Evolutionary conservation across 148 eudicot species (phyloP), one percentile per base, ranked within the genome.

Genomic region (Chenopodium suecicum): DNA sequence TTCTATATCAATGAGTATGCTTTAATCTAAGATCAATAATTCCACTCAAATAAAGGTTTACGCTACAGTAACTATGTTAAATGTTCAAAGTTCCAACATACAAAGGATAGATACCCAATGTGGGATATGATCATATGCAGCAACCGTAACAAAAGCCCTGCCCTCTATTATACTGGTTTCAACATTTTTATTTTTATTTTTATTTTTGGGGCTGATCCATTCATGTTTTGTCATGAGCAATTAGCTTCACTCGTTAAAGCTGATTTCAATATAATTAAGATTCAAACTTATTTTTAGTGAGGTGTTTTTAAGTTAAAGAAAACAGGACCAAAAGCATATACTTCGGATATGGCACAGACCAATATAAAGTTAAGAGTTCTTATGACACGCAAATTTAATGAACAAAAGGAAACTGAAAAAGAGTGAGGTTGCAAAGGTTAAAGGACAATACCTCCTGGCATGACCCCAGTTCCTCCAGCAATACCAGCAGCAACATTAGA

Each of bases 401-500:
- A 41, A 25, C 74, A 44, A 44, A 44, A 72, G 25, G 56, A 82
- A 76, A 37, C 11, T 3, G 41, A 46, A 54, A 34, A 52, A 17
- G n/a, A 19, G 37, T 14, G 34, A 60, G 68, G 68, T 11, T 56
- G 41, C 1, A 37, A 22, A 67, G 74, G 62, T 44, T 14, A 25
- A 54, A 80, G 20, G 37, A 70, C 32, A 71, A 50, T 89, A 92
- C 95, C 98, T 76, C 95, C 95, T 46, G 98, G 95, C 95, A 92
- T 92, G 80, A 92, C 89, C 41, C 95, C 98, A 37, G 95, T 94
- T 75, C 98, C 94, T 66, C 98, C 94, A 67, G 93, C 94, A 74
- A 92, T 93, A 84, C 95, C 98, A 76, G 98, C 95, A 73, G 98
- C 95, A 17, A 92, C 92, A 81, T 93, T 93, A 19, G 97, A 88